Percentiles rank a stretch among this genome's conserved stretches.
Conservation (phyloP, 345 rosid genomes). For the Sapria himalayana region DNA sequence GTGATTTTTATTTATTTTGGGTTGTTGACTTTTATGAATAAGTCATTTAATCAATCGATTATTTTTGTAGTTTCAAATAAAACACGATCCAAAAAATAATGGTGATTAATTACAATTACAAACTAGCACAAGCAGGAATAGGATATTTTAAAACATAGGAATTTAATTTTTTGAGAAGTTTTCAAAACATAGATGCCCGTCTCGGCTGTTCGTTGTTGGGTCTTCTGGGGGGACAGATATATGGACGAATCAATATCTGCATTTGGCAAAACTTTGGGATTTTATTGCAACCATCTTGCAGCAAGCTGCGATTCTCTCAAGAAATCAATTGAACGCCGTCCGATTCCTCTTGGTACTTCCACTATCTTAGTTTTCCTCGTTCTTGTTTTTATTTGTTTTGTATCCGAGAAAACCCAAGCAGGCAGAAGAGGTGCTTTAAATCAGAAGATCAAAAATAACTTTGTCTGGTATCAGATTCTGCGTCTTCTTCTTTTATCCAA, state of each 20-base stretch:
- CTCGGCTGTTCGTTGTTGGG: too few species aligned
- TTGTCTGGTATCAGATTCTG: constrained; percentile 27
- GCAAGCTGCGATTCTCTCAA: constrained; percentile 55
- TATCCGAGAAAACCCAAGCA: neutral
- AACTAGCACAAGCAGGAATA: too few species aligned
- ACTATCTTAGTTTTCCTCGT: neutral
- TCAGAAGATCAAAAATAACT: neutral
- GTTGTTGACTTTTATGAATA: too few species aligned
- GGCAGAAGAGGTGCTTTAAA: neutral
- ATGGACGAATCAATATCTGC: constrained; percentile 39
- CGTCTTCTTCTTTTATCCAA: constrained; percentile 59
- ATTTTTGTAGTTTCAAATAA: too few species aligned
- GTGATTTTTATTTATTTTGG: too few species aligned
- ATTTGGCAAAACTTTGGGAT: constrained; percentile 27
- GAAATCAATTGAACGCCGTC: constrained; percentile 54
- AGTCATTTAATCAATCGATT: too few species aligned
- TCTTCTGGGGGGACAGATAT: neutral
- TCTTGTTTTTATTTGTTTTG: neutral
- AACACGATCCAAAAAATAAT: too few species aligned
- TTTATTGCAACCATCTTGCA: constrained; percentile 52
- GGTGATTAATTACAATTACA: too few species aligned
- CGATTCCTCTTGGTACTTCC: constrained; percentile 46
- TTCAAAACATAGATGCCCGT: too few species aligned
- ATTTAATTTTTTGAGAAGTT: too few species aligned
- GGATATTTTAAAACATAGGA: too few species aligned